Base-by-base conservation (phyloP, 148 eudicot species). In the Silene latifolia region DNA sequence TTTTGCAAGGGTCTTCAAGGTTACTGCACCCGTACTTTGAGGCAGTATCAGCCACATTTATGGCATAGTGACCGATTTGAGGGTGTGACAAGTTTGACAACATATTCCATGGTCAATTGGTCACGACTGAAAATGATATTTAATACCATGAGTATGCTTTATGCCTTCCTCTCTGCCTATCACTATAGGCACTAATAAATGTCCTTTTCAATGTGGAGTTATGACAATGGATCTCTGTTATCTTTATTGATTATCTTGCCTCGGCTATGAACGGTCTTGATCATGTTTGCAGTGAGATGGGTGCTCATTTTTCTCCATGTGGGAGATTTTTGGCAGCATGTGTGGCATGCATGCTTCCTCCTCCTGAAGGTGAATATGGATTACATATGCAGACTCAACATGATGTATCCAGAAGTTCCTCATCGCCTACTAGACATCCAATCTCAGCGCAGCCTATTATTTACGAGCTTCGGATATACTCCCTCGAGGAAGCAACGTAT, bases 251-350 rank as follows among this genome's bases (percentile, higher is more conserved):
- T 47, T 63, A 8, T 44, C 21, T 27, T 13, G 12, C 32, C 63
- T 48, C 15, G 27, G 15, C 19, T 15, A 8, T 59, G 23, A 60
- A 24, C 67, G 18, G 46, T 72, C 69, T 61, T 64, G 46, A 10
- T 77, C 51, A 53, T 60, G 7, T 69, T 83, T 90, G 83, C 89
- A 96, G 99, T 83, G 99, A 96, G 87, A 96, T 96, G 99, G 99
- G 99, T 67, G 97, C 99, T 84, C 99, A 96, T 83, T 96, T 96
- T 85, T 96, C 99, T 66, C 98, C 99, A 6, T 96, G 99, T 77
- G 99, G 99, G 63, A 88, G 91, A 87, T 96, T 89, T 82, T 85
- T 96, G 81, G 99, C 99, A 7, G 98, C 93, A 39, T 96, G 99
- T 83, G 97, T 96, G 79, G 99, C 99, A 64, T 96, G 99, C 79